Conservation (phyloP, 768 basidiomycete species). For the Lactarius tabidus region DNA sequence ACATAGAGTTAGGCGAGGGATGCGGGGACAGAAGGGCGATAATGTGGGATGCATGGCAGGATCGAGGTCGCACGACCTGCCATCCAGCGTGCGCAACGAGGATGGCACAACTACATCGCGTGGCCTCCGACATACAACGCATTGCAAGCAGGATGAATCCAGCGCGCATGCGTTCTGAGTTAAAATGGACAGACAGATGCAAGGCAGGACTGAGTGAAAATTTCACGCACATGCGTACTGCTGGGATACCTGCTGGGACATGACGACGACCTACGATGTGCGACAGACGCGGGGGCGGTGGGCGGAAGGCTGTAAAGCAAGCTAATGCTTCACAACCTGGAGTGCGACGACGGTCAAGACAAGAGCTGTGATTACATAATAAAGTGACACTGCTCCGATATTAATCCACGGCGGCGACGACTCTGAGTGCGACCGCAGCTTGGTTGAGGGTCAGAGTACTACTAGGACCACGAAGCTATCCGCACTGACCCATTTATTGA, state of each 20-base stretch:
- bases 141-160: not conserved
- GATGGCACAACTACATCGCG: not conserved
- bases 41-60: not conserved
- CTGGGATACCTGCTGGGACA: constrained; percentile 73
- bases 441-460: not conserved
- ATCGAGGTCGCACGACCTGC: not conserved
- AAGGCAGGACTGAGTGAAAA: not conserved
- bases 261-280: constrained; percentile 33
- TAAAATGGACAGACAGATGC: not conserved
- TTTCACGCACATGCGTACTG: constrained; percentile 75
- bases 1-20: not conserved
- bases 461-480: no score
- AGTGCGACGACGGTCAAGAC: not conserved
- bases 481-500: not conserved
- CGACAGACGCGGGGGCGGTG: constrained; percentile 16
- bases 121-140: not conserved
- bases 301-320: constrained; percentile 56
- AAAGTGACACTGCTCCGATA: not conserved
- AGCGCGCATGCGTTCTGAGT: not conserved
- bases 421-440: not conserved
- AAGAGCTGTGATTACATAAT: not conserved
- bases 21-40: not conserved
- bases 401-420: not conserved
- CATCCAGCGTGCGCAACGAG: not conserved
- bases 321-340: constrained; percentile 63